phyloP scores from a whole-genome alignment of 257 asterid species.

The Solanum etuberosum region DNA sequence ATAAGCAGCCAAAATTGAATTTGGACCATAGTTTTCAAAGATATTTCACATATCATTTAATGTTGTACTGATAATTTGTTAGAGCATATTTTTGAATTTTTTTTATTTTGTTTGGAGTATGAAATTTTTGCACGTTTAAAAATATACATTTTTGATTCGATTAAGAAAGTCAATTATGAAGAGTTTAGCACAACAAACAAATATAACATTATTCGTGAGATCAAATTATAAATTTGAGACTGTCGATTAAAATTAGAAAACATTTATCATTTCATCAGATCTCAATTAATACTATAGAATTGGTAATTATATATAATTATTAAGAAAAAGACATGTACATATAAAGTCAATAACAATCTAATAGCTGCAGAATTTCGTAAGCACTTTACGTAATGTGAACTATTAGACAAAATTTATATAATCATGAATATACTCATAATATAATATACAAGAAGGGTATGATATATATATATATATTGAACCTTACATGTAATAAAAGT shows the following conservation, averaged over 20 bases:
- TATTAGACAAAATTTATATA: neutral
- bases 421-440: too few species aligned
- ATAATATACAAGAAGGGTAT: neutral
- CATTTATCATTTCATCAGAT: neutral
- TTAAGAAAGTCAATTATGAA: neutral
- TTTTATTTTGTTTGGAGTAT: neutral
- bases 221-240: neutral
- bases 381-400: neutral
- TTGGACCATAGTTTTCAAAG: neutral
- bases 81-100: neutral
- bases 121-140: neutral
- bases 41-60: neutral
- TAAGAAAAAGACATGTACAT: neutral
- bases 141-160: neutral
- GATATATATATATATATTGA: neutral
- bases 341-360: neutral
- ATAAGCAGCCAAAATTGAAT: neutral
- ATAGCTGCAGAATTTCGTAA: neutral
- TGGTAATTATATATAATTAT: neutral
- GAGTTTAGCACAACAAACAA: neutral
- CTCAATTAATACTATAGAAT: accelerated
- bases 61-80: neutral
- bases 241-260: accelerated
- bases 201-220: neutral
- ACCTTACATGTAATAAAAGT: neutral